phyloP scores from a whole-genome alignment of 345 rosid genomes.

The Eucalyptus marginata region DNA sequence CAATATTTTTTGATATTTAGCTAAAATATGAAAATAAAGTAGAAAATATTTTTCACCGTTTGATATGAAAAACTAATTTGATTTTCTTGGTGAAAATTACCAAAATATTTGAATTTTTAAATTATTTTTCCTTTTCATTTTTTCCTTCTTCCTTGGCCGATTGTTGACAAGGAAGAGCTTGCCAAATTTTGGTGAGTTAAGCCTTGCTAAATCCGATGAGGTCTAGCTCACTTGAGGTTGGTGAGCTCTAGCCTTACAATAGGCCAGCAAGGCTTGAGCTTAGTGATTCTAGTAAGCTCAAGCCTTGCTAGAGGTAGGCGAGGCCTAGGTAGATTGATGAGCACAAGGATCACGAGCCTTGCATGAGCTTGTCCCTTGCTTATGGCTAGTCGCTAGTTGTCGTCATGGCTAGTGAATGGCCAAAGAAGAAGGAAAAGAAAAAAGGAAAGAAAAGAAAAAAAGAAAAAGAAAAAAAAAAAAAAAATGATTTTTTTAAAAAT shows the following conservation, averaged over 20 bases:
- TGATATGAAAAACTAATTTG: too few species aligned
- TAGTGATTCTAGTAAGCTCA: accelerated
- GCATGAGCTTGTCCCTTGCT: accelerated
- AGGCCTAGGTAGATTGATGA: accelerated
- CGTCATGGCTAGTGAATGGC: accelerated
- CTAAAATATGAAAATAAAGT: too few species aligned
- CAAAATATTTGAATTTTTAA: background rate
- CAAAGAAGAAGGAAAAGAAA: background rate
- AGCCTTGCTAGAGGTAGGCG: background rate
- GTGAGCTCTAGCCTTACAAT: accelerated
- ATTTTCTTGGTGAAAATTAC: background rate
- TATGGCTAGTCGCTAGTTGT: background rate
- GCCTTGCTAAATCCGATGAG: background rate
- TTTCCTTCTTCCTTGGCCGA: background rate
- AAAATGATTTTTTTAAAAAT: too few species aligned
- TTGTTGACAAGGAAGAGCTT: too few species aligned
- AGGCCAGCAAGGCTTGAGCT: background rate
- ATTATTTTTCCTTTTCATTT: too few species aligned
- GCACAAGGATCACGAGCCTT: background rate
- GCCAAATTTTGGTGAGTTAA: background rate
- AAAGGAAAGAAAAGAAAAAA: too few species aligned
- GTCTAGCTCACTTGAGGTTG: accelerated
- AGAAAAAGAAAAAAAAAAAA: too few species aligned
- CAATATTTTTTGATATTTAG: background rate
- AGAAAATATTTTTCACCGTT: too few species aligned